Evolutionary conservation across 257 asterid genomes (phyloP).

Genomic region (Solanum sejunctum): DNA sequence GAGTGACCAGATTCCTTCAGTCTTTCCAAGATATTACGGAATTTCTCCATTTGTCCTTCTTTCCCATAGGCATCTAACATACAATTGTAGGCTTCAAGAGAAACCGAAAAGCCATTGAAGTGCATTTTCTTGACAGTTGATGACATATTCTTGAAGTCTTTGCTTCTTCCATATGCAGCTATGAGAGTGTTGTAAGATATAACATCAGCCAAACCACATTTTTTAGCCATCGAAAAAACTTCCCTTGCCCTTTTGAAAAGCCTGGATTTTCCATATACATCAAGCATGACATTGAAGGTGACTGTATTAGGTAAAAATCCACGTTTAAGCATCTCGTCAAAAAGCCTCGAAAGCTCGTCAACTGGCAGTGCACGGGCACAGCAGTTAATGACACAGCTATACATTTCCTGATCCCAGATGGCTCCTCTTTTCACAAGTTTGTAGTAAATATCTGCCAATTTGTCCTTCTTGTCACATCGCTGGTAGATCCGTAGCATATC

Average conservation of each 20-base stretch:
- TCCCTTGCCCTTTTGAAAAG: constrained; percentile 58
- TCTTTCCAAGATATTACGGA: constrained; percentile 50
- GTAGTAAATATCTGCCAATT: constrained; percentile 51
- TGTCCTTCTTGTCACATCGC: constrained; percentile 44
- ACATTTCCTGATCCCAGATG: constrained; percentile 87
- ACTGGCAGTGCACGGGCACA: constrained; percentile 80
- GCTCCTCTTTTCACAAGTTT: constrained; percentile 42
- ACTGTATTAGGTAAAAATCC: constrained; percentile 58
- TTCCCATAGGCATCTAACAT: constrained; percentile 94
- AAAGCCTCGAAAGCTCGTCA: constrained; percentile 76
- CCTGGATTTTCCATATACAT: constrained; percentile 69
- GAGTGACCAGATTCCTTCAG: constrained; percentile 60
- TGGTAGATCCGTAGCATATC: constrained; percentile 79
- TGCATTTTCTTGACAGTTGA: constrained; percentile 59
- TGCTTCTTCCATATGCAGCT: constrained; percentile 74
- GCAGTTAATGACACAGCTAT: constrained; percentile 79
- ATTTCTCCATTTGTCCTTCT: constrained; percentile 85
- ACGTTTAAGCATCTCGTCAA: constrained; percentile 67
- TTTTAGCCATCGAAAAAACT: constrained; percentile 62
- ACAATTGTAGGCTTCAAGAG: constrained; percentile 82
- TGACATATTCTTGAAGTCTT: constrained; percentile 64
- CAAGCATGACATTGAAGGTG: constrained; percentile 69
- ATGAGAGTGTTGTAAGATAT: constrained; percentile 76
- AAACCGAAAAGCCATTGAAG: constrained; percentile 71
- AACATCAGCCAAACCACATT: constrained; percentile 49